Base-by-base conservation (phyloP, 2,329 filamentous ascomycete genomes). In the Talaromyces pinophilus region DNA sequence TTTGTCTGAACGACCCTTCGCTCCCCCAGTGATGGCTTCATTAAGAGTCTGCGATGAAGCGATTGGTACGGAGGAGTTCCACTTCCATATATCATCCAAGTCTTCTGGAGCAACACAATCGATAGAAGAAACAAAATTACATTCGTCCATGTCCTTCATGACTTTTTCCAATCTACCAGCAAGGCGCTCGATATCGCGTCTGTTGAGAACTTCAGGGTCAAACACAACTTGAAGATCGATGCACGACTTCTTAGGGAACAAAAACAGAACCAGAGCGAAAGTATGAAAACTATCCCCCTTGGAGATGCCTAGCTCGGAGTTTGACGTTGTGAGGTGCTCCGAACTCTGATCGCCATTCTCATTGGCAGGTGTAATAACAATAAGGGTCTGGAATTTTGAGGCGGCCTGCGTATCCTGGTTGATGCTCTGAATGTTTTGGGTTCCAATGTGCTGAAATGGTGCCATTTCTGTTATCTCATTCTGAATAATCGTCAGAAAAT, bases 401-500 rank as follows among this genome's bases (percentile, higher is more conserved):
- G 63, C 63, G n/a, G 63, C 35, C 22, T 28, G 50, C 17, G 63
- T 42, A 19, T 61, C 55, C 17, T 46, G 19, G 22, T 59, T 40
- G 38, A 65, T 50, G 28, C 13, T 35, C 7, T 44, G 48, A 40
- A 81, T 81, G 59, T 80, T 76, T 62, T 80, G 78, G 10, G 81
- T 59, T 7, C 79, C 79, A 6, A 85, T 81, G 22, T 50, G 46
- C 22, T 50, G 46, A 25, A 25, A 25, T 13, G 46, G 46, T 3
- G 46, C 19, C 46, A 50, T 50, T 6, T 50, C 46, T 6, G 22
- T 8, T 28, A 25, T 50, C 22, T 28, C 46, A 25, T 50, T 50
- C 11, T 50, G 42, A 46, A 46, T 46, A 8, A 7, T 46, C 2
- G 42, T 46, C n/a, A 46, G 17, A 19, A 46, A 46, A 11, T 46